These are phyloP conservation scores for Sergeia podlipaevii DNA, from an alignment of 208 protist genomes.

Conservation along the genomic window DNA sequence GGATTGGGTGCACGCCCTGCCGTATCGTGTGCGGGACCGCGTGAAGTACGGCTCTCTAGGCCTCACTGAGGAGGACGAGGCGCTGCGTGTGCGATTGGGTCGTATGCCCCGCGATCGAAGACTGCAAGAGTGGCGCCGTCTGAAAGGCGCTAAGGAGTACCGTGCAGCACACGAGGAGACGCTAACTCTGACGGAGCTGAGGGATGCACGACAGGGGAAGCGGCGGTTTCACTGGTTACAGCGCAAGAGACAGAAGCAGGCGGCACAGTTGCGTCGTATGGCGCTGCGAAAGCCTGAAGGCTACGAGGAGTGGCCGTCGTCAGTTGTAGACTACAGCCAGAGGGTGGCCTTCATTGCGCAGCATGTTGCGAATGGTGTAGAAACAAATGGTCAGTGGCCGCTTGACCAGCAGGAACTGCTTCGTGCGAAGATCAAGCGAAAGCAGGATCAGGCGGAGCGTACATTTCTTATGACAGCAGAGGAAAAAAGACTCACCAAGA, in stretches of 20 bases:
- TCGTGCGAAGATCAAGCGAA: conserved; percentile 44
- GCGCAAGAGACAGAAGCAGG: conserved; percentile 68
- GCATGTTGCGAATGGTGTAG: conserved; percentile 82
- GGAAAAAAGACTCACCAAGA: conserved; percentile 34
- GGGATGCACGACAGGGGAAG: conserved; percentile 71
- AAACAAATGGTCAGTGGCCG: conserved; percentile 79
- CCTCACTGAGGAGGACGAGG: conserved; percentile 86
- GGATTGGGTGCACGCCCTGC: conserved; percentile 78
- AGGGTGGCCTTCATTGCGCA: conserved; percentile 84
- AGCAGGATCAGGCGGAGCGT: conserved; percentile 49
- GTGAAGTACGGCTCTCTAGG: conserved; percentile 88
- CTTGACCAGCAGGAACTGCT: conserved; percentile 53
- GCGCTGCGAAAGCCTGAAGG: conserved; percentile 72
- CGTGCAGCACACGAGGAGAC: conserved; percentile 61
- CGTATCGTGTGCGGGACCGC: conserved; percentile 78
- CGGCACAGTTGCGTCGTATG: conserved; percentile 54
- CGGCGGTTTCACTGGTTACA: conserved; percentile 86
- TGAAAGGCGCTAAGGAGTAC: conserved; percentile 77
- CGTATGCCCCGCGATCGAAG: conserved; percentile 63
- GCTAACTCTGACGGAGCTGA: conserved; percentile 69
- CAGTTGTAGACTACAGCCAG: conserved; percentile 74
- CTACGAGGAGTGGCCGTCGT: conserved; percentile 69
- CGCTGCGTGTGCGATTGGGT: conserved; percentile 66
- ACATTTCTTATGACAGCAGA: conserved; percentile 57
- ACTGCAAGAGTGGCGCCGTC: conserved; percentile 64